phyloP scores from a whole-genome alignment of 2,329 filamentous ascomycete species.

The Aspergillus versicolor region DNA sequence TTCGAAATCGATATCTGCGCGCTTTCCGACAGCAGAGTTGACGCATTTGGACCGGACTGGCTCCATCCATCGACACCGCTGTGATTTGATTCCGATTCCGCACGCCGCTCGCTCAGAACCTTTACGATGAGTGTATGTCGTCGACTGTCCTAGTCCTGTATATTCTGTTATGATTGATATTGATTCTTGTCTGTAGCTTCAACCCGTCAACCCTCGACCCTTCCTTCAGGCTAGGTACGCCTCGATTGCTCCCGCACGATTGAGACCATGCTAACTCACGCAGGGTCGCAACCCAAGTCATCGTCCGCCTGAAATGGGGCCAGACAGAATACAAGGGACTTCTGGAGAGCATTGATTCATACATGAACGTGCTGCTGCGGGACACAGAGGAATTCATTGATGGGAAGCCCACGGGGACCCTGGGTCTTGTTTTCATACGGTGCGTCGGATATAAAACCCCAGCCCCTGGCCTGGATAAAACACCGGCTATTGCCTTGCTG shows the following conservation, averaged over 20 bases:
- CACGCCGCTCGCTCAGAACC: constrained; percentile 10
- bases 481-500: not conserved
- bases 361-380: constrained; percentile 97
- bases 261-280: constrained; percentile 10
- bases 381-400: constrained; percentile 91
- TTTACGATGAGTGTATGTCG: constrained; percentile 35
- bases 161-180: not conserved
- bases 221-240: constrained; percentile 89
- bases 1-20: not conserved
- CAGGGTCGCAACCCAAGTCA: constrained; percentile 84
- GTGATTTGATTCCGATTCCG: not conserved
- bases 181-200: constrained; percentile 58
- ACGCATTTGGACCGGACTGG: constrained; percentile 6
- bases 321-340: constrained; percentile 95
- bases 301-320: constrained; percentile 95
- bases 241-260: not conserved
- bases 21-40: not conserved
- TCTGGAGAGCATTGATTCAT: constrained; percentile 90
- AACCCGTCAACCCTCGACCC: constrained; percentile 93
- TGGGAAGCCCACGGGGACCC: constrained; percentile 76
- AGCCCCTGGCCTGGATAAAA: not conserved
- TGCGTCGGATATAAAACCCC: constrained; percentile 41
- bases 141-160: not conserved
- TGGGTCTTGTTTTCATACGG: constrained; percentile 93
- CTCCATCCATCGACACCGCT: not conserved